Evolutionary conservation across 2,329 filamentous ascomycete genomes (phyloP).

Genomic region (Epichloe baconii): DNA sequence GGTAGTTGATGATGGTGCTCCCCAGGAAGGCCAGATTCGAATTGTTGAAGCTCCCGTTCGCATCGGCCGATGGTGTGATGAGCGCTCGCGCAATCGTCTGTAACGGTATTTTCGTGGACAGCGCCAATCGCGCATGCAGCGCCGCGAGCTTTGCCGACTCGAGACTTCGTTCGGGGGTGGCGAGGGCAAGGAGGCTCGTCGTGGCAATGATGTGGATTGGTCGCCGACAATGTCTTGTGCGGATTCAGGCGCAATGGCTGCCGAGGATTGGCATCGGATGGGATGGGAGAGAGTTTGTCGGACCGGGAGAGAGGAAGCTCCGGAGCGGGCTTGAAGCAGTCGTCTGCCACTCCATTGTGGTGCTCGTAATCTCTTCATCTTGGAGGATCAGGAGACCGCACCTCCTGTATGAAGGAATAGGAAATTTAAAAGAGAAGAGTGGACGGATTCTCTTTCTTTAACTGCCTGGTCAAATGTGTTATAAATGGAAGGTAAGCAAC

Average conservation of each 20-base stretch:
- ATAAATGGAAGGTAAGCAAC: not conserved
- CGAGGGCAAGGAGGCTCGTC: constrained; percentile 44
- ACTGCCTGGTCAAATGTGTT: not conserved
- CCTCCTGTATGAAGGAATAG: not conserved
- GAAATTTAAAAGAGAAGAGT: not conserved
- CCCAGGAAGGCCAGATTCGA: constrained; percentile 69
- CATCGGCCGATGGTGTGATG: constrained; percentile 74
- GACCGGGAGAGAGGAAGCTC: constrained; percentile 11
- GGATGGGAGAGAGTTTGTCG: constrained; percentile 15
- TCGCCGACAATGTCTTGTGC: constrained; percentile 10
- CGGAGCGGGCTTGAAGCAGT: constrained; percentile 23
- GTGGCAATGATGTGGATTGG: constrained; percentile 7
- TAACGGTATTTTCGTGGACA: constrained; percentile 70
- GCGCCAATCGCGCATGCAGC: constrained; percentile 75
- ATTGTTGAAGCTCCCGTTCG: constrained; percentile 77
- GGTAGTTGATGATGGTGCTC: constrained; percentile 72
- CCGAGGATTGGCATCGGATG: constrained; percentile 22
- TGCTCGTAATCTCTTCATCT: constrained; percentile 30
- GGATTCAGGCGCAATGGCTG: constrained; percentile 12
- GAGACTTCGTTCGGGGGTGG: constrained; percentile 54
- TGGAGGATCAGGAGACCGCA: not conserved
- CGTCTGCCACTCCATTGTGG: constrained; percentile 27
- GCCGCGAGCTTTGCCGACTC: constrained; percentile 82
- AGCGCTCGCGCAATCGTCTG: constrained; percentile 78
- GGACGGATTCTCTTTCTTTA: not conserved